These are phyloP conservation scores for Emmonsiellopsis sp. DNA, from an alignment of 2,329 filamentous ascomycete genomes.

Conservation along the genomic window DNA sequence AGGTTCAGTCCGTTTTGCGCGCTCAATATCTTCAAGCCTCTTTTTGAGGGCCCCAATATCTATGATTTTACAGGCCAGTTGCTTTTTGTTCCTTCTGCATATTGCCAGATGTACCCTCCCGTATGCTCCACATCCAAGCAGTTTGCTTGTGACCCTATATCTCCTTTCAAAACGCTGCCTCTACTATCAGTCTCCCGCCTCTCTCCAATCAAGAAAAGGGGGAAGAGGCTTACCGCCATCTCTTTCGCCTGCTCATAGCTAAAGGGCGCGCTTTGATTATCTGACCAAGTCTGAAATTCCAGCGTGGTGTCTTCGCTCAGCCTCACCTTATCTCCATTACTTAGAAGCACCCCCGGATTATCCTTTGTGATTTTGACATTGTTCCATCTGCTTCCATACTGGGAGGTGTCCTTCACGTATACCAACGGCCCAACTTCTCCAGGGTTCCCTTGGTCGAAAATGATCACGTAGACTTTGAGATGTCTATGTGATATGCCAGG, in stretches of 20 bases:
- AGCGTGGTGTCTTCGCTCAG: slow-evolving; percentile 4
- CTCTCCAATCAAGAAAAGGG: not conserved
- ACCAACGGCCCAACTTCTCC: slow-evolving; percentile 30
- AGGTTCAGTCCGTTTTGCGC: not conserved
- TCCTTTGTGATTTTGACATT: slow-evolving; percentile 5
- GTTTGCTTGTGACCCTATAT: slow-evolving; percentile 29
- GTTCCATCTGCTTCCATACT: slow-evolving; percentile 34
- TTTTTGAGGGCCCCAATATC: slow-evolving; percentile 23
- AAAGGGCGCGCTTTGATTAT: slow-evolving; percentile 9
- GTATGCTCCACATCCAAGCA: slow-evolving; percentile 34
- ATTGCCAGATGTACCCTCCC: slow-evolving; percentile 36
- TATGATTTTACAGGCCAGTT: slow-evolving; percentile 39
- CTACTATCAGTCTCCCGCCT: not conserved
- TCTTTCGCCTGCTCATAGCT: slow-evolving; percentile 23
- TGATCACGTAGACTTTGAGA: slow-evolving; percentile 33
- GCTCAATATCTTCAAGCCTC: slow-evolving; percentile 5
- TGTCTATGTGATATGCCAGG: slow-evolving; percentile 31
- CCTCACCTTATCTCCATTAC: slow-evolving; percentile 20
- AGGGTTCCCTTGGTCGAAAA: slow-evolving; percentile 30
- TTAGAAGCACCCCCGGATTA: slow-evolving; percentile 9
- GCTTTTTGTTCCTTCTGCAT: slow-evolving; percentile 20
- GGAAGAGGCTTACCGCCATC: slow-evolving; percentile 21
- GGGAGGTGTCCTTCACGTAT: slow-evolving; percentile 35
- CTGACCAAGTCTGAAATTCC: slow-evolving; percentile 3
- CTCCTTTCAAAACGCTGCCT: slow-evolving; percentile 22